phyloP scores from a whole-genome alignment of 768 basidiomycete species.

The Lyophyllum semitale region DNA sequence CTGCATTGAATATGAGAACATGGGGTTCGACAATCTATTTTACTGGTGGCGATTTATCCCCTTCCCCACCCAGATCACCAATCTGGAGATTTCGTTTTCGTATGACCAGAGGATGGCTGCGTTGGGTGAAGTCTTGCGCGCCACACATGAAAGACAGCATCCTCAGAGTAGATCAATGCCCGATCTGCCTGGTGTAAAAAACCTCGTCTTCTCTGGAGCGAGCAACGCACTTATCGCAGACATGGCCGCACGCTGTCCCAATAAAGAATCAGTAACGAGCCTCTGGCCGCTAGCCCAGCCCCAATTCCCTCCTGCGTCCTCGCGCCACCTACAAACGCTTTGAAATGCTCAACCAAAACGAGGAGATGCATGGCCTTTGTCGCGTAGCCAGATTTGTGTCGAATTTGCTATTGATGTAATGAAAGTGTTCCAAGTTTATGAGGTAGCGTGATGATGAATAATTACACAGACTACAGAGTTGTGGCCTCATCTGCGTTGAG shows the following conservation, averaged over 20 bases:
- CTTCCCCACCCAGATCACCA: conserved; percentile 19
- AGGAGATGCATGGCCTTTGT: no score
- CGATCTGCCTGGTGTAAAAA: conserved; percentile 2
- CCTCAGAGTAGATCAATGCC: not conserved
- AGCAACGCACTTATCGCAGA: conserved; percentile 9
- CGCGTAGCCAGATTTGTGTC: no score
- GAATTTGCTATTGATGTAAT: not conserved
- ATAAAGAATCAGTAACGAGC: not conserved
- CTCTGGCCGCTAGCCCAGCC: no score
- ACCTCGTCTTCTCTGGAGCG: conserved; percentile 1
- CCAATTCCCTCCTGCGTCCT: no score
- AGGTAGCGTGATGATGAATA: no score
- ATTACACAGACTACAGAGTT: conserved; percentile 2
- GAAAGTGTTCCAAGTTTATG: not conserved
- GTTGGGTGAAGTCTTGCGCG: not conserved
- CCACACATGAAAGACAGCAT: not conserved
- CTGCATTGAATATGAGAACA: conserved; percentile 19
- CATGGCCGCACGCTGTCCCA: conserved; percentile 7
- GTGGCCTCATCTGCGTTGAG: conserved; percentile 67
- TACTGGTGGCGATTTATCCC: conserved; percentile 18
- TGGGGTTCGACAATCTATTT: conserved; percentile 22
- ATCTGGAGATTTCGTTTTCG: conserved; percentile 20
- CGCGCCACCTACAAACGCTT: no score
- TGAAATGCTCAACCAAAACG: not conserved
- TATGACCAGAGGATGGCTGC: conserved; percentile 1